Conservation (phyloP, 2,329 filamentous ascomycete species). For the Geosmithia putterillii region DNA sequence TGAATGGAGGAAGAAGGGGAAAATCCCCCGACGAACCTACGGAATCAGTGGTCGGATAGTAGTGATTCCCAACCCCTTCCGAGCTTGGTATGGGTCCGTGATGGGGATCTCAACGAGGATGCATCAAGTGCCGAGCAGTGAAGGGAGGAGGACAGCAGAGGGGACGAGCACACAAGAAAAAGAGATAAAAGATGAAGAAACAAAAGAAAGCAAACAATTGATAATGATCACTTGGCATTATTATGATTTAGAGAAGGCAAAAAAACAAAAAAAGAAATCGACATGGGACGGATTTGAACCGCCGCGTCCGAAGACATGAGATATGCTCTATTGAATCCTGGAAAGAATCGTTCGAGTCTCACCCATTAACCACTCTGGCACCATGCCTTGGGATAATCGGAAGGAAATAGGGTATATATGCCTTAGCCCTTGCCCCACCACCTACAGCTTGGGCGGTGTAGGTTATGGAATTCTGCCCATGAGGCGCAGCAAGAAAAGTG, state of each 20-base stretch:
- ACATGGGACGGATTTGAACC: not conserved
- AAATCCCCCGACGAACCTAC: too few relatives aligned
- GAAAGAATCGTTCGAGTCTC: not conserved
- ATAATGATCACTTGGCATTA: too few relatives aligned
- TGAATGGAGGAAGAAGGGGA: too few relatives aligned
- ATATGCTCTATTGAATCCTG: not conserved
- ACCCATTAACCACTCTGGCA: not conserved
- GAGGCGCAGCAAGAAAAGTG: not conserved
- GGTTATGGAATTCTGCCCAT: not conserved
- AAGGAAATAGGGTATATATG: not conserved
- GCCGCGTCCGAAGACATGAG: not conserved
- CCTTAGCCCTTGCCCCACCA: too few relatives aligned
- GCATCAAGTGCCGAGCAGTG: too few relatives aligned
- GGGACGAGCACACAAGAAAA: too few relatives aligned
- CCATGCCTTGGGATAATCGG: not conserved
- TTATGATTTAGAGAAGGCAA: not conserved
- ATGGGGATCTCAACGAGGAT: too few relatives aligned
- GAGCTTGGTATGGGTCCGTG: too few relatives aligned
- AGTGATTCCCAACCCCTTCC: too few relatives aligned
- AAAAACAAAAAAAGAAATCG: not conserved
- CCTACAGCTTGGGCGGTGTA: too few relatives aligned
- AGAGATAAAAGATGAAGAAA: not conserved
- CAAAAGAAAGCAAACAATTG: not conserved
- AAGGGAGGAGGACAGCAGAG: too few relatives aligned
- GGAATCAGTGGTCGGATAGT: too few relatives aligned